Evolutionary conservation across 176 grass and related monocot species (phyloP).

Genomic region (Carex littledalei): DNA sequence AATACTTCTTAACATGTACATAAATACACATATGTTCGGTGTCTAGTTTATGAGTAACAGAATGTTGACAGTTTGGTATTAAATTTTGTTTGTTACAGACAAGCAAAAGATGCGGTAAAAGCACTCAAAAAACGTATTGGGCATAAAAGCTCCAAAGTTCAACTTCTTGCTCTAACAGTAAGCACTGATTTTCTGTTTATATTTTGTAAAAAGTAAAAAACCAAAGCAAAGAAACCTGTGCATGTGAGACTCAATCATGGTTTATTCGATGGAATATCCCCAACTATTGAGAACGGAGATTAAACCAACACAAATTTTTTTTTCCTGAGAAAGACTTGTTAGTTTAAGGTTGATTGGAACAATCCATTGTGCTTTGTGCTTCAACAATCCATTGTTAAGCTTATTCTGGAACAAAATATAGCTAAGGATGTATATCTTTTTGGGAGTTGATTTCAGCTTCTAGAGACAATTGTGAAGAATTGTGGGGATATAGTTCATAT

Average conservation of each 20-base stretch:
- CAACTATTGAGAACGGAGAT: not conserved
- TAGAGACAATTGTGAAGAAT: constrained; percentile 89
- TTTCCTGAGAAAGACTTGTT: not conserved
- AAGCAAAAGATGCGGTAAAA: constrained; percentile 90
- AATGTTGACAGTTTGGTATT: constrained; percentile 9
- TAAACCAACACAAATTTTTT: not conserved
- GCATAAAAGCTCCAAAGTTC: constrained; percentile 94
- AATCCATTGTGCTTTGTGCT: not conserved
- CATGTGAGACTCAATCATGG: not conserved
- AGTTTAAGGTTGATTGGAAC: not conserved
- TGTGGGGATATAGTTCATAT: constrained; percentile 99
- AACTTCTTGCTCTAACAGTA: constrained; percentile 86
- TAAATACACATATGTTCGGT: not conserved
- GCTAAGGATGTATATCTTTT: constrained; percentile 11
- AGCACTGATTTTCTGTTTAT: constrained; percentile 25
- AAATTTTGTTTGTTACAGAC: constrained; percentile 46
- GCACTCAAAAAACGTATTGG: constrained; percentile 74
- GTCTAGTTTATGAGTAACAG: not conserved
- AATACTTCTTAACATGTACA: constrained; percentile 12
- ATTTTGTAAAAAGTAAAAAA: not conserved
- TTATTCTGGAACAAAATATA: constrained; percentile 1
- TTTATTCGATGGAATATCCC: not conserved
- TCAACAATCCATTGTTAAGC: constrained; percentile 4
- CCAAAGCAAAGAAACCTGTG: not conserved
- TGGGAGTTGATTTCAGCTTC: constrained; percentile 45